phyloP scores from a whole-genome alignment of 208 protist species.

The Naegleria lovaniensis region DNA sequence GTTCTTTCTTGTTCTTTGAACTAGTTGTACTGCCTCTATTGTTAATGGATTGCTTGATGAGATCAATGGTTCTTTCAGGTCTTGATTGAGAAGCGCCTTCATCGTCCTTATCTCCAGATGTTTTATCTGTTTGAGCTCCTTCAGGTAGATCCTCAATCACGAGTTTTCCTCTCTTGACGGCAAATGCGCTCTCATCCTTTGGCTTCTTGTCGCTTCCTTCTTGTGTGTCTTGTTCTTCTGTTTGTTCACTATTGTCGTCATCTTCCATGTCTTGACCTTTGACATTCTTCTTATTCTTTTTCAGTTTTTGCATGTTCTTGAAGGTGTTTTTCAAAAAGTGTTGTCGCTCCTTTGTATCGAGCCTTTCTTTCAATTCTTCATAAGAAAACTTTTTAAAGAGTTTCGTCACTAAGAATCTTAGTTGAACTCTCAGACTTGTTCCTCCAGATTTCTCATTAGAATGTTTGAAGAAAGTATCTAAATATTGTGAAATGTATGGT shows the following conservation, averaged over 20 bases:
- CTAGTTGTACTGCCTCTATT: not conserved
- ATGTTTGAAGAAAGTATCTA: not conserved
- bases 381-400: not conserved
- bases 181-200: not conserved
- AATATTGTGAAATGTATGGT: not conserved
- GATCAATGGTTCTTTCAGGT: not conserved
- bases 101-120: not conserved
- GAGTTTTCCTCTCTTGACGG: not conserved
- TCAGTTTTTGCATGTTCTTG: not conserved
- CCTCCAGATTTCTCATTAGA: not conserved
- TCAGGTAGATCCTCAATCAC: constrained; percentile 5
- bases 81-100: not conserved
- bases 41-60: not conserved
- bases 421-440: not conserved
- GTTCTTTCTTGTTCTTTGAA: not conserved
- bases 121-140: not conserved
- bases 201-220: not conserved
- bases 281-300: not conserved
- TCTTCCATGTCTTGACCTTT: not conserved
- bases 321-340: not conserved
- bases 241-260: not conserved
- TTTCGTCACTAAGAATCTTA: not conserved
- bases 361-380: not conserved
- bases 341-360: not conserved
- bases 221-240: not conserved